Percentiles rank a stretch among this genome's conserved stretches.
Evolutionary conservation across 352 stramenopile species (phyloP).

Genomic region (Pythium coloratum): DNA sequence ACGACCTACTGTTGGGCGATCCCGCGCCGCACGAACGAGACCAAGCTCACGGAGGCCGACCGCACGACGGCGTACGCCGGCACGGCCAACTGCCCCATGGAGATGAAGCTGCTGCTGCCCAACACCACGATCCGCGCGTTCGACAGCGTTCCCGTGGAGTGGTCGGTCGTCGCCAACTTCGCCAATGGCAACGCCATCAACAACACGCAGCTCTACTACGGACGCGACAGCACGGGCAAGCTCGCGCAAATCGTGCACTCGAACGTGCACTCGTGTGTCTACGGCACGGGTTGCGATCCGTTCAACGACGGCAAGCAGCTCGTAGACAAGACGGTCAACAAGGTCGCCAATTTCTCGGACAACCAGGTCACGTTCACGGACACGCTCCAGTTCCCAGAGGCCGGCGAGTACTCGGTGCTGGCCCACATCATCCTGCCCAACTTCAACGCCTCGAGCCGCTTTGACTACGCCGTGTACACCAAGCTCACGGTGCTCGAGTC

Average conservation of each 20-base stretch:
- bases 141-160: conserved; percentile 25
- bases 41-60: conserved; percentile 27
- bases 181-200: conserved; percentile 22
- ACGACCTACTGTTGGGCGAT: conserved; percentile 37
- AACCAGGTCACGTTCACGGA: conserved; percentile 27
- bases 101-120: conserved; percentile 22
- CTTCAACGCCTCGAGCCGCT: conserved; percentile 25
- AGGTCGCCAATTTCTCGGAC: conserved; percentile 31
- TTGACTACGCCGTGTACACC: conserved; percentile 32
- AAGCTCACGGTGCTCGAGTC: conserved; percentile 19
- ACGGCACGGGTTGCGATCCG: conserved; percentile 32
- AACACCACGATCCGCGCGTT: conserved; percentile 18
- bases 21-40: conserved; percentile 22
- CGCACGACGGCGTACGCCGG: conserved; percentile 15
- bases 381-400: conserved; percentile 22
- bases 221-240: conserved; percentile 18
- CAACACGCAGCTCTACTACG: conserved; percentile 27
- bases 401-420: conserved; percentile 35
- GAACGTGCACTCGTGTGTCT: conserved; percentile 34
- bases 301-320: conserved; percentile 33
- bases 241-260: conserved; percentile 34
- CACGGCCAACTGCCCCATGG: conserved; percentile 23
- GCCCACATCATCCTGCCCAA: conserved; percentile 32
- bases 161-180: conserved; percentile 29
- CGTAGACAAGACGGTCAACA: conserved; percentile 33